Percentiles rank a stretch among this genome's conserved stretches.
Evolutionary conservation across 75 land plant genomes (phyloP).

Genomic region (Pseudotsuga menziesii): DNA sequence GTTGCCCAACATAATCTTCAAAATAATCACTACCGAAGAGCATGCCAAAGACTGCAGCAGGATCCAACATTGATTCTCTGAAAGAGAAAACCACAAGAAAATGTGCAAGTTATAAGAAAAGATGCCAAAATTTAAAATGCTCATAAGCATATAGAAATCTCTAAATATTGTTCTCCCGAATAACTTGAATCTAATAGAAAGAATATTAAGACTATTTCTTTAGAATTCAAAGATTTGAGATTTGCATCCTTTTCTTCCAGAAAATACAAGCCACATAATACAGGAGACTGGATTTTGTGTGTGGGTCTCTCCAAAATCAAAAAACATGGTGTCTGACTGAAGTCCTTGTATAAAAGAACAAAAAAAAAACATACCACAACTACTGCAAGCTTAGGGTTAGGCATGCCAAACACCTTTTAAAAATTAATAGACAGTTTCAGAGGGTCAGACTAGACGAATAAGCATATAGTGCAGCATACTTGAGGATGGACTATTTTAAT

Average conservation of each 20-base stretch:
- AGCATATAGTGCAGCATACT: neutral
- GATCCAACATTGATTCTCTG: conserved; percentile 80
- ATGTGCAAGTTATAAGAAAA: neutral
- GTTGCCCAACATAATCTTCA: conserved; percentile 85
- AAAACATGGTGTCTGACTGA: neutral
- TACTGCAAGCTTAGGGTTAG: neutral
- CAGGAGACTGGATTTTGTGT: neutral
- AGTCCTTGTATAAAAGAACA: neutral
- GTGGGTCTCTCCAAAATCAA: neutral
- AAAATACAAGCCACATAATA: neutral
- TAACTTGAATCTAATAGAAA: neutral
- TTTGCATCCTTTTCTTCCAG: neutral
- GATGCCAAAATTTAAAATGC: neutral
- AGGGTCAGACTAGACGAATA: neutral
- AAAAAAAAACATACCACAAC: neutral
- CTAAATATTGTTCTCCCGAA: neutral
- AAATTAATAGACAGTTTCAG: neutral
- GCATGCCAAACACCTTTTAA: neutral
- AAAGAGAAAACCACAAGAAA: conserved; percentile 8
- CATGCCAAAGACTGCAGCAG: conserved; percentile 90
- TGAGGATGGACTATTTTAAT: too few relatives aligned
- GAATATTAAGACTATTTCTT: neutral
- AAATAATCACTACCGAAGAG: conserved; percentile 82
- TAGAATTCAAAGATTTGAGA: neutral
- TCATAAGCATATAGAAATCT: too few relatives aligned